A percentile compares a stretch with the other conserved stretches of the same genome.
These are phyloP conservation scores for Penicilliopsis zonata DNA, from an alignment of 495 filamentous ascomycete species.

Conservation along the genomic window DNA sequence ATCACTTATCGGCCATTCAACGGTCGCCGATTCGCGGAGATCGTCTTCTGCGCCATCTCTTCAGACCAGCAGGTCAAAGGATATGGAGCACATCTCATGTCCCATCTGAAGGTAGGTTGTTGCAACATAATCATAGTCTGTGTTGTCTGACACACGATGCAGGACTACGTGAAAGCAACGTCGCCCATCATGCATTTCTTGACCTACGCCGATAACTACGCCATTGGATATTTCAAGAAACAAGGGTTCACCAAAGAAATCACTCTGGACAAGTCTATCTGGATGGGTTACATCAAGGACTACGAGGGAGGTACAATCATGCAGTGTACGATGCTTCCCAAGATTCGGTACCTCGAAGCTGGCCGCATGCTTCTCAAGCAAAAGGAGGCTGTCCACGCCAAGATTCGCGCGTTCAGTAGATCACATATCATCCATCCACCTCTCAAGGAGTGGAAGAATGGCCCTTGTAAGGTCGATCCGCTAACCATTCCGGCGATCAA, in stretches of 20 bases:
- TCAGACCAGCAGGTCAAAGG: constrained; percentile 98
- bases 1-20: constrained; percentile 97
- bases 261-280: constrained; percentile 74
- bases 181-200: constrained; percentile 97
- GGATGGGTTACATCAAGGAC: constrained; percentile 99
- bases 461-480: constrained; percentile 59
- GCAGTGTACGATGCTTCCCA: constrained; percentile 96
- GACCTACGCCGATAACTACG: constrained; percentile 97
- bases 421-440: constrained; percentile 79
- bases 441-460: constrained; percentile 75
- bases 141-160: constrained; percentile 6
- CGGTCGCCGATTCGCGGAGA: constrained; percentile 87
- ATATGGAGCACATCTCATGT: constrained; percentile 96
- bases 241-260: constrained; percentile 99
- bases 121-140: neutral
- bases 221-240: constrained; percentile 98
- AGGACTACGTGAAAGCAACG: constrained; percentile 94
- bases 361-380: constrained; percentile 96
- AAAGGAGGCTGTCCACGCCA: constrained; percentile 86
- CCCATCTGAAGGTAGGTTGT: constrained; percentile 64
- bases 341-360: constrained; percentile 85
- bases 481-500: constrained; percentile 73
- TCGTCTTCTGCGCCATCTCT: constrained; percentile 96
- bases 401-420: constrained; percentile 84
- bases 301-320: constrained; percentile 99